Evolutionary conservation across 345 rosid genomes (phyloP).

Genomic region (Gossypium turneri): DNA sequence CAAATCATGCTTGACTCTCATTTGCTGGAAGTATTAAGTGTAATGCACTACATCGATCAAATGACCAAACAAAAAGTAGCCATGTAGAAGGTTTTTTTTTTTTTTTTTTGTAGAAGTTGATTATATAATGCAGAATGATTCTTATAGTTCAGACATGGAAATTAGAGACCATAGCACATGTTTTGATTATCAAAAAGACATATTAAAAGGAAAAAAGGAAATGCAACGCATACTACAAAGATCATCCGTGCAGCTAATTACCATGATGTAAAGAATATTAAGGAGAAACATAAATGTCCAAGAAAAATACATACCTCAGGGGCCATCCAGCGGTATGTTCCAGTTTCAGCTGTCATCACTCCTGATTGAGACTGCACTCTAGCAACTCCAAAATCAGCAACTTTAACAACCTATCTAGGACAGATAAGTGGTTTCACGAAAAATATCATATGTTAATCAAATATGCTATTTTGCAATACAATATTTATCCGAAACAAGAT

Average conservation of each 20-base stretch:
- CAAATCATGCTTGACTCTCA: background rate
- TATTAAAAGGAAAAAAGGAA: background rate
- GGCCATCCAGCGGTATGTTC: constrained; percentile 99
- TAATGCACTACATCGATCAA: background rate
- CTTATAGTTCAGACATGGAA: background rate
- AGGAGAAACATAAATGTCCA: constrained; percentile 8
- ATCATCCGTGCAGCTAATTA: background rate
- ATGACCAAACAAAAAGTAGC: background rate
- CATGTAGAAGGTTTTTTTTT: background rate
- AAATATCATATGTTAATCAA: background rate
- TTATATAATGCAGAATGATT: background rate
- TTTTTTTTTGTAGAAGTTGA: background rate
- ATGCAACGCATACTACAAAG: background rate
- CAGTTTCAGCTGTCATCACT: constrained; percentile 97
- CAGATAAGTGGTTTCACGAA: constrained; percentile 7
- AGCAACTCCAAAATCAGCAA: constrained; percentile 98
- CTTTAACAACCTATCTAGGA: constrained; percentile 75
- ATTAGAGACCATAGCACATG: background rate
- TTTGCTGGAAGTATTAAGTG: too few relatives aligned
- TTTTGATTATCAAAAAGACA: constrained; percentile 5
- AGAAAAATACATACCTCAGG: constrained; percentile 64
- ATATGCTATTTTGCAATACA: background rate
- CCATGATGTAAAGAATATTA: constrained; percentile 9
- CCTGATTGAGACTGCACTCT: constrained; percentile 90
- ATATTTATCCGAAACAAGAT: background rate